These are phyloP conservation scores for Trichoderma arundinaceum DNA, from an alignment of 2,329 filamentous ascomycete genomes.

Conservation along the genomic window DNA sequence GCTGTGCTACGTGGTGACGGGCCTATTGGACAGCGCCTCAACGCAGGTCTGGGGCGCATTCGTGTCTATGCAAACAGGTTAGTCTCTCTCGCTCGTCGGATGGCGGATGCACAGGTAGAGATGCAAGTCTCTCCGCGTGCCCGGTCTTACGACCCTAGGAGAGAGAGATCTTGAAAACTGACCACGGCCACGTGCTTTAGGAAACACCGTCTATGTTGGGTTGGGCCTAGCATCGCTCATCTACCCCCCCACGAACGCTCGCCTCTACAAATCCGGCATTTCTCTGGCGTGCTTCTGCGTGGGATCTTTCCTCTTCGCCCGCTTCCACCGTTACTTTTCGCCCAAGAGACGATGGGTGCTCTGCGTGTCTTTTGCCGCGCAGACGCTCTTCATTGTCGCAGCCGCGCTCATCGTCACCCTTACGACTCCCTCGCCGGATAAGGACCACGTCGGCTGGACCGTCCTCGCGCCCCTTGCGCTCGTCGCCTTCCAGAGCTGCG, in stretches of 20 bases:
- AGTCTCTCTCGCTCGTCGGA: constrained; percentile 38
- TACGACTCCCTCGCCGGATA: constrained; percentile 47
- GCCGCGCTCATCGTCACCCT: constrained; percentile 62
- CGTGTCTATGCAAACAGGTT: constrained; percentile 82
- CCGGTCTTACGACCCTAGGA: not conserved
- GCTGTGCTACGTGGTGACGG: constrained; percentile 76
- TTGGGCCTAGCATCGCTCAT: constrained; percentile 69
- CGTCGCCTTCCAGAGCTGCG: constrained; percentile 77
- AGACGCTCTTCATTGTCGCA: constrained; percentile 55
- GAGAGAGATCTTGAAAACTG: not conserved
- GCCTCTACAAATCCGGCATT: constrained; percentile 64
- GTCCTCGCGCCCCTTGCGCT: constrained; percentile 71
- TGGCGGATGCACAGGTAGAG: not conserved
- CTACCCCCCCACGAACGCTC: constrained; percentile 38
- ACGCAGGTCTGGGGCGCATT: constrained; percentile 81
- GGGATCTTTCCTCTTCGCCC: constrained; percentile 73
- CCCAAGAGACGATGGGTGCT: constrained; percentile 70
- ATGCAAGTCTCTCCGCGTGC: constrained; percentile 9
- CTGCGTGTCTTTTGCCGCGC: constrained; percentile 60
- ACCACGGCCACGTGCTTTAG: constrained; percentile 42
- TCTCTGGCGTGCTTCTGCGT: constrained; percentile 74
- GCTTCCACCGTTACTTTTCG: constrained; percentile 68
- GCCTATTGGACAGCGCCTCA: constrained; percentile 75
- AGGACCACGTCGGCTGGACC: constrained; percentile 59
- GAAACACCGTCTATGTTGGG: constrained; percentile 80